phyloP scores from a whole-genome alignment of 345 rosid species.

The Tarenaya hassleriana region DNA sequence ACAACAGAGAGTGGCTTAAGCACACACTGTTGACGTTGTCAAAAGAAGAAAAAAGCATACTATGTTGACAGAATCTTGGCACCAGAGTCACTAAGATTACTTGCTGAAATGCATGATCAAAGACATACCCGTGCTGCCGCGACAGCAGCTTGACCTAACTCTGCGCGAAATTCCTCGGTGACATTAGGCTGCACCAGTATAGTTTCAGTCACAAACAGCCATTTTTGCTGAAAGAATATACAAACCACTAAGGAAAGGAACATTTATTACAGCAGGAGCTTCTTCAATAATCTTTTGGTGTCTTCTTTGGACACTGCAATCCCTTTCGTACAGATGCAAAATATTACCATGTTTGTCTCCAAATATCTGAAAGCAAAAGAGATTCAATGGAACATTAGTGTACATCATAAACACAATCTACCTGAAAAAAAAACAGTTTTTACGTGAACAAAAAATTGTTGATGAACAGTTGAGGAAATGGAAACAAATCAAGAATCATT shows the following conservation, averaged over 20 bases:
- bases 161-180: conserved; percentile 51
- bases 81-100: background rate
- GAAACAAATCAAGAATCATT: too few relatives aligned
- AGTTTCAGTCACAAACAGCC: conserved; percentile 24
- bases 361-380: conserved; percentile 46
- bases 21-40: conserved; percentile 5
- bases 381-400: conserved; percentile 10
- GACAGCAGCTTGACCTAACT: conserved; percentile 81
- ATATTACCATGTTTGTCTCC: conserved; percentile 82
- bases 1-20: background rate
- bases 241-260: conserved; percentile 24
- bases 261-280: conserved; percentile 87
- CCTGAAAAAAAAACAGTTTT: conserved; percentile 10
- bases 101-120: conserved; percentile 4
- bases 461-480: too few relatives aligned
- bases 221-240: conserved; percentile 14
- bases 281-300: conserved; percentile 98
- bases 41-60: too few relatives aligned
- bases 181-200: conserved; percentile 73
- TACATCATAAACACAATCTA: conserved; percentile 12
- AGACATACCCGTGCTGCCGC: conserved; percentile 79
- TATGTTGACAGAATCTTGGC: conserved; percentile 1
- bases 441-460: background rate
- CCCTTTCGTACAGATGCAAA: conserved; percentile 81
- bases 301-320: conserved; percentile 94